These are phyloP conservation scores for Diversispora eburnea DNA, from an alignment of 192 early-diverging fungal species.

Conservation along the genomic window DNA sequence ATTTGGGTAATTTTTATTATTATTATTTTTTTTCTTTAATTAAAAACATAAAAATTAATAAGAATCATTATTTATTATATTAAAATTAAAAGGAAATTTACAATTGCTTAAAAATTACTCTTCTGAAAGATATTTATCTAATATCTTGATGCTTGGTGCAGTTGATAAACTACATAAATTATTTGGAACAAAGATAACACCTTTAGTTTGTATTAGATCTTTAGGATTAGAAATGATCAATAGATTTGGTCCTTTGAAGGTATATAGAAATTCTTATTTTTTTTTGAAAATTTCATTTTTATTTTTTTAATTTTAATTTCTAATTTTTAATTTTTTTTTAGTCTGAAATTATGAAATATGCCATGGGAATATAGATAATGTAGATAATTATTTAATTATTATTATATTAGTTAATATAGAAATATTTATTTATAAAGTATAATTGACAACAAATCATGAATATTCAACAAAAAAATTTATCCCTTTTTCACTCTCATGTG, in stretches of 20 bases:
- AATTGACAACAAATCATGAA: too few species aligned
- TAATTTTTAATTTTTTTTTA: neutral
- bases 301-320: neutral
- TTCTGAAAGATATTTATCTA: conserved; percentile 74
- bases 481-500: too few species aligned
- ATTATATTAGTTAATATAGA: too few species aligned
- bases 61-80: neutral
- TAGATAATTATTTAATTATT: neutral
- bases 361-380: conserved; percentile 20
- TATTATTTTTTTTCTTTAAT: neutral
- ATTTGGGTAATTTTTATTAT: conserved; percentile 59
- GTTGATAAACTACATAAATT: conserved; percentile 77
- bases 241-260: conserved; percentile 62
- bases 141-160: conserved; percentile 79
- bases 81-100: conserved; percentile 43
- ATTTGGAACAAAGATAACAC: conserved; percentile 63
- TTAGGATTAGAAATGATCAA: conserved; percentile 71
- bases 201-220: conserved; percentile 66
- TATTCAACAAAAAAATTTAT: too few species aligned
- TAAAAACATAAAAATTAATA: neutral
- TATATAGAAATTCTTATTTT: neutral
- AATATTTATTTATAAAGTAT: too few species aligned
- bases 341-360: conserved; percentile 29
- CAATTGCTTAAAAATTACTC: conserved; percentile 78
- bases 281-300: neutral